A percentile compares a stretch with the other conserved stretches of the same genome.
These are phyloP conservation scores for Termitomyces sp. DNA, from an alignment of 768 basidiomycete species.

Conservation along the genomic window DNA sequence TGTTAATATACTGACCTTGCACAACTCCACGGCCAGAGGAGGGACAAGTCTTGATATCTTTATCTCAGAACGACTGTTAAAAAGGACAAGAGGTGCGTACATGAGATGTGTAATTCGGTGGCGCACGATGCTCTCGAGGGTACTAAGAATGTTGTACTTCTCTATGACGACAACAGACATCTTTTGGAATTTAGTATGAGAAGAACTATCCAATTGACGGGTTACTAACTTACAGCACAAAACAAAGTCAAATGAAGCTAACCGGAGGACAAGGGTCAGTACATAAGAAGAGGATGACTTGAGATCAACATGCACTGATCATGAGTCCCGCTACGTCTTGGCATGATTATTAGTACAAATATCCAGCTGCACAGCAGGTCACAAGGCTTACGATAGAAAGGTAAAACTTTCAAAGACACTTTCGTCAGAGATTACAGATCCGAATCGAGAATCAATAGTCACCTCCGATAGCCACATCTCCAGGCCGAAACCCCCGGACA, in stretches of 20 bases:
- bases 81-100: neutral
- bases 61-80: neutral
- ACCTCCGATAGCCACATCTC: conserved; percentile 43
- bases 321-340: conserved; percentile 42
- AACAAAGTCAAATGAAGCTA: conserved; percentile 55
- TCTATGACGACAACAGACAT: conserved; percentile 44
- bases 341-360: conserved; percentile 4
- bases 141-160: conserved; percentile 38
- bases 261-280: conserved; percentile 5
- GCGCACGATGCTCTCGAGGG: conserved; percentile 41
- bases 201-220: neutral
- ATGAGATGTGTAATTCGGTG: conserved; percentile 43
- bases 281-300: conserved; percentile 5
- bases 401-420: conserved; percentile 21
- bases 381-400: conserved; percentile 42
- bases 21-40: conserved; percentile 43
- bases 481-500: conserved; percentile 34
- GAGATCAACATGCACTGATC: conserved; percentile 35
- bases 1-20: conserved; percentile 32
- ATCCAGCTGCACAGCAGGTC: conserved; percentile 25
- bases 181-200: conserved; percentile 22
- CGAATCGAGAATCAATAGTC: conserved; percentile 6
- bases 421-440: conserved; percentile 9
- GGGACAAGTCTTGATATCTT: conserved; percentile 34
- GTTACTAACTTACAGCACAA: conserved; percentile 33